A percentile compares a stretch with the other conserved stretches of the same genome.
These are phyloP conservation scores for Phytophthora europaea DNA, from an alignment of 352 stramenopile genomes.

Conservation along the genomic window DNA sequence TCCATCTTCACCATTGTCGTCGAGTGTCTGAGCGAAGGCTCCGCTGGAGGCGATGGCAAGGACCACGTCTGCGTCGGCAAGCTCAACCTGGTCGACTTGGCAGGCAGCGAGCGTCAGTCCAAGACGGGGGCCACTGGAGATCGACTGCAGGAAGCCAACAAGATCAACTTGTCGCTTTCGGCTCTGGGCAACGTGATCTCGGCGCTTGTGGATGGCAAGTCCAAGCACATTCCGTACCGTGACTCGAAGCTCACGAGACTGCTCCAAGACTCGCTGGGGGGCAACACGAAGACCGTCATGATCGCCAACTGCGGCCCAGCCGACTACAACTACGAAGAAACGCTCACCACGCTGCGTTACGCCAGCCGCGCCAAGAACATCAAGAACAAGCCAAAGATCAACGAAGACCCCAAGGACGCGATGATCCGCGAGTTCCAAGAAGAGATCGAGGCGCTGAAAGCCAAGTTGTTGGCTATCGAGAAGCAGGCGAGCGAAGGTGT, in stretches of 20 bases:
- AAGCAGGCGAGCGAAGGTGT: conserved; percentile 45
- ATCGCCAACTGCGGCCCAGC: conserved; percentile 97
- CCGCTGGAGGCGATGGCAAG: conserved; percentile 66
- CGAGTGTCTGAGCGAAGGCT: conserved; percentile 87
- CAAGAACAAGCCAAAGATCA: conserved; percentile 99
- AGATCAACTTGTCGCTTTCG: conserved; percentile 86
- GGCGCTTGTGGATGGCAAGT: conserved; percentile 86
- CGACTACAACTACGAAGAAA: conserved; percentile 99
- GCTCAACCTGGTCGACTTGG: conserved; percentile 94
- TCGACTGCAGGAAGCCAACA: conserved; percentile 82
- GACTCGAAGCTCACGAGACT: conserved; percentile 98
- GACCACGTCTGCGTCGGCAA: conserved; percentile 97
- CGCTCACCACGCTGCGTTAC: conserved; percentile 95
- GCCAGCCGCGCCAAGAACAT: conserved; percentile 99
- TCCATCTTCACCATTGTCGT: conserved; percentile 98
- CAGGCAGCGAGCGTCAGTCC: conserved; percentile 76
- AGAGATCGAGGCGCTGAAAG: conserved; percentile 96
- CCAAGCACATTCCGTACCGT: conserved; percentile 87
- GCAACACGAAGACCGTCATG: conserved; percentile 99
- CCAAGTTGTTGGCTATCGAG: conserved; percentile 72
- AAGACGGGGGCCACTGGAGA: conserved; percentile 82
- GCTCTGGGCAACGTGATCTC: conserved; percentile 91
- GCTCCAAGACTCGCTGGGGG: conserved; percentile 96
- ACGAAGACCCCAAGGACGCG: conserved; percentile 98
- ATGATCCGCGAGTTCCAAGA: conserved; percentile 98